A percentile compares a stretch with the other conserved stretches of the same genome.
These are phyloP conservation scores for Torulaspora gathmanii DNA, from an alignment of 805 yeast species.

Conservation along the genomic window DNA sequence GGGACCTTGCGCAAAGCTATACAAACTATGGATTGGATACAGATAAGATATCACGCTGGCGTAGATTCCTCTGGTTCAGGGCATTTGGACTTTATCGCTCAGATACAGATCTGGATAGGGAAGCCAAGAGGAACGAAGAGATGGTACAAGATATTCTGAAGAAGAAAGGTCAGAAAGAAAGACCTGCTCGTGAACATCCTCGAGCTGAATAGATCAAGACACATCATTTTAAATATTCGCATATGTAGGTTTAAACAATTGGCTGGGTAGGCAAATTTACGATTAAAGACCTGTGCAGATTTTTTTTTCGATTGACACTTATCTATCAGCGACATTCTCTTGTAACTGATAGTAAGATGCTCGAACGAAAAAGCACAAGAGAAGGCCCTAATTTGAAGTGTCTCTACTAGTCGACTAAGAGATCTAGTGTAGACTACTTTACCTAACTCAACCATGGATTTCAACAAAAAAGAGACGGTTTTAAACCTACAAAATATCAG, in stretches of 20 bases:
- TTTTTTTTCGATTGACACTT: neutral
- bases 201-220: neutral
- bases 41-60: conserved; percentile 47
- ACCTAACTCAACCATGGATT: conserved; percentile 55
- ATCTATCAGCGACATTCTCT: neutral
- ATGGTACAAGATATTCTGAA: conserved; percentile 51
- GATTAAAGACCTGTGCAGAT: neutral
- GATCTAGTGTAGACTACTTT: neutral
- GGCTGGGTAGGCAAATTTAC: neutral
- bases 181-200: neutral
- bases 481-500: conserved; percentile 79
- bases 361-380: neutral
- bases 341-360: neutral
- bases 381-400: neutral
- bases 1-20: conserved; percentile 41
- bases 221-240: neutral
- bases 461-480: conserved; percentile 75
- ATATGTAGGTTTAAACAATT: neutral
- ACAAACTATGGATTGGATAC: conserved; percentile 50
- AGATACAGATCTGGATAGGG: conserved; percentile 34
- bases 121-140: conserved; percentile 62
- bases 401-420: too few relatives aligned
- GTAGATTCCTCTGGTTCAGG: conserved; percentile 56
- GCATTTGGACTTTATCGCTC: conserved; percentile 34
- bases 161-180: conserved; percentile 8